Base-by-base conservation (phyloP, 768 basidiomycete species). In the Epithele typhae region DNA sequence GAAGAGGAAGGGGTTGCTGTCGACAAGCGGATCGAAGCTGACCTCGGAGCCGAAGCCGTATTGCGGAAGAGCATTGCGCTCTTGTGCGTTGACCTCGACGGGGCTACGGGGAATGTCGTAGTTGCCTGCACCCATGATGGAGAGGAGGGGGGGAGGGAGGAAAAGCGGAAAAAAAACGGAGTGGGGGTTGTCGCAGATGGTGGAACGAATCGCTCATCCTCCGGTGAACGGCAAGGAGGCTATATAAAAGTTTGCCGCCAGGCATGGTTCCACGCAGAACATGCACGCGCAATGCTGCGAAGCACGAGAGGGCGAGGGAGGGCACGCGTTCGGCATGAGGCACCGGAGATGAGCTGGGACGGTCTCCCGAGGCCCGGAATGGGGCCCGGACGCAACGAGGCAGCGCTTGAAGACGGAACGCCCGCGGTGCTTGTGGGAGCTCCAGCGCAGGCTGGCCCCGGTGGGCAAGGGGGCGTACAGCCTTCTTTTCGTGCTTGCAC, bases 1-100 rank as follows among this genome's bases (percentile, higher is more conserved):
- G 70, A 85, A 90, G 56, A 90, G 74, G 65, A 87, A 88, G 25
- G 76, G 79, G 60, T 88, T 89, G 44, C 74, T 69, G 43, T 74
- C 67, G 53, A 82, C 65, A 36, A 90, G 76, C 27, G 65, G 68
- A 43, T 77, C 74, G 59, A 89, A 89, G 35, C 78, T 70, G 60
- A 75, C 65, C 53, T 83, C 78, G 35, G 76, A 59, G 35, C 80
- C 76, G 60, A 87, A 88, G 43, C 87, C 86, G 57, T 83, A 82
- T 63, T 87, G 87, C 43, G 87, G 85, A 39, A 87, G 72, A 30
- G 52, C 58, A 40, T 51, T 48, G 34, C 52, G 55, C 45, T 57
- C 56, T 37, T 58, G 58, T 38, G 40, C 37, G 21, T 46, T 40
- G 6, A 17, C 21, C 30, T 52, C 51, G n/a, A 30, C 37, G 24